Conservation (phyloP, 2,329 filamentous ascomycete species). For the Colletotrichum karsti region DNA sequence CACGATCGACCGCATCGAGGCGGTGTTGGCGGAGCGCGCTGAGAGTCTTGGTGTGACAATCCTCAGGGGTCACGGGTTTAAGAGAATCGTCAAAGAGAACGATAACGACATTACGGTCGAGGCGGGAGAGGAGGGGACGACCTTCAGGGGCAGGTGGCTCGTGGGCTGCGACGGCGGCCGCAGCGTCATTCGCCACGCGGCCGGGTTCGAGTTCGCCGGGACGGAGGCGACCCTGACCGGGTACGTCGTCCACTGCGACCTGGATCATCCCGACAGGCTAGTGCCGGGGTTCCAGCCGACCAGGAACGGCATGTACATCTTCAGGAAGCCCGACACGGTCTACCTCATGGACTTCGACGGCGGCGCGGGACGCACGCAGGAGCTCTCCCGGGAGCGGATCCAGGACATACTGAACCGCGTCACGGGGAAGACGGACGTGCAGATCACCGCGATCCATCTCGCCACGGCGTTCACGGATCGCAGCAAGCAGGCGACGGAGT, state of each 20-base stretch:
- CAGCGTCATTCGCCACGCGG: constrained; percentile 46
- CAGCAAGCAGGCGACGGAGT: constrained; percentile 51
- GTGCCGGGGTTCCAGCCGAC: constrained; percentile 35
- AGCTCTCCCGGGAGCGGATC: constrained; percentile 31
- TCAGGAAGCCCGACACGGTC: constrained; percentile 15
- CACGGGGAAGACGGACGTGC: constrained; percentile 32
- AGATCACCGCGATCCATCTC: constrained; percentile 35
- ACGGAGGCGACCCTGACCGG: constrained; percentile 45
- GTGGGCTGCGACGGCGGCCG: constrained; percentile 53
- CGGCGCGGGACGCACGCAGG: constrained; percentile 29
- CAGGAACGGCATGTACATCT: constrained; percentile 38
- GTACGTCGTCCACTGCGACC: constrained; percentile 41
- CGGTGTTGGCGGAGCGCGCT: constrained; percentile 31
- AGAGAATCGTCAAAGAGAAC: constrained; percentile 31
- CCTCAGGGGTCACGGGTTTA: constrained; percentile 35
- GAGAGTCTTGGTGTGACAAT: constrained; percentile 38
- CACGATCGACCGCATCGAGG: constrained; percentile 34
- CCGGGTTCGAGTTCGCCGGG: constrained; percentile 45
- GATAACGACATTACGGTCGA: constrained; percentile 33
- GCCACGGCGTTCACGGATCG: constrained; percentile 31
- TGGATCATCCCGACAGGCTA: constrained; percentile 40
- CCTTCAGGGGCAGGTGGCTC: constrained; percentile 42
- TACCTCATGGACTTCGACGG: constrained; percentile 34
- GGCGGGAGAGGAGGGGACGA: constrained; percentile 8
- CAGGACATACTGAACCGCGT: constrained; percentile 33